Conservation (phyloP, 768 basidiomycete genomes). For the Trametes elegans region DNA sequence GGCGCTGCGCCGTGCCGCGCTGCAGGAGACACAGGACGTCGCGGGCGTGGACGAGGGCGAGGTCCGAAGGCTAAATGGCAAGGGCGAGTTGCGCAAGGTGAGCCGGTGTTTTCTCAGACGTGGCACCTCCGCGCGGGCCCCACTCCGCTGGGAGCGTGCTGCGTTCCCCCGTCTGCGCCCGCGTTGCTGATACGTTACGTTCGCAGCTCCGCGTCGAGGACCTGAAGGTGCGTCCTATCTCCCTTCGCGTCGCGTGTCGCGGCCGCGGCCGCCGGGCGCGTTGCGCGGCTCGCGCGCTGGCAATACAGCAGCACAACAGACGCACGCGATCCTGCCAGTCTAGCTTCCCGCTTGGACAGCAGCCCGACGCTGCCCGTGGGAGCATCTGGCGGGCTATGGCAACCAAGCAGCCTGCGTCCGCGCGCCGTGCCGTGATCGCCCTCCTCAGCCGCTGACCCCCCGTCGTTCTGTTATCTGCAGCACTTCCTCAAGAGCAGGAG, state of each 20-base stretch:
- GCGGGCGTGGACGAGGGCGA: constrained; percentile 72
- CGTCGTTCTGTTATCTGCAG: constrained; percentile 34
- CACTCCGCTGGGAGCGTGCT: not conserved
- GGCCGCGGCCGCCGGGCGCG: too few species aligned
- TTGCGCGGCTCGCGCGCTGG: too few species aligned
- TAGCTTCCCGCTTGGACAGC: constrained; percentile 3
- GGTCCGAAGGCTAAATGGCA: constrained; percentile 62
- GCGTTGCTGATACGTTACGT: constrained; percentile 18
- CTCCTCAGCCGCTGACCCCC: constrained; percentile 3
- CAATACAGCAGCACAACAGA: too few species aligned
- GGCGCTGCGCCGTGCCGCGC: not conserved
- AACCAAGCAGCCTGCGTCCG: constrained; percentile 10
- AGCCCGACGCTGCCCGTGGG: constrained; percentile 6
- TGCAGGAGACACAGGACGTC: constrained; percentile 44
- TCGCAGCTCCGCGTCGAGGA: constrained; percentile 72
- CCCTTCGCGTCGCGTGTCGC: too few species aligned
- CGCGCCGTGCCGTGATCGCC: not conserved
- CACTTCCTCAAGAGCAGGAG: constrained; percentile 75
- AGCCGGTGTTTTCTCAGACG: constrained; percentile 22
- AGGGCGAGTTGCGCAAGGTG: constrained; percentile 66
- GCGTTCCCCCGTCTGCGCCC: not conserved
- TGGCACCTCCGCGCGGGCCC: not conserved
- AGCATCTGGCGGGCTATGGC: not conserved
- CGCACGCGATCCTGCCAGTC: constrained; percentile 3
- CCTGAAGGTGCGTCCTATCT: constrained; percentile 55